Evolutionary conservation across 2,329 filamentous ascomycete species (phyloP), one percentile per base, ranked within the genome.

Genomic region (Chaetomiaceae sp.): DNA sequence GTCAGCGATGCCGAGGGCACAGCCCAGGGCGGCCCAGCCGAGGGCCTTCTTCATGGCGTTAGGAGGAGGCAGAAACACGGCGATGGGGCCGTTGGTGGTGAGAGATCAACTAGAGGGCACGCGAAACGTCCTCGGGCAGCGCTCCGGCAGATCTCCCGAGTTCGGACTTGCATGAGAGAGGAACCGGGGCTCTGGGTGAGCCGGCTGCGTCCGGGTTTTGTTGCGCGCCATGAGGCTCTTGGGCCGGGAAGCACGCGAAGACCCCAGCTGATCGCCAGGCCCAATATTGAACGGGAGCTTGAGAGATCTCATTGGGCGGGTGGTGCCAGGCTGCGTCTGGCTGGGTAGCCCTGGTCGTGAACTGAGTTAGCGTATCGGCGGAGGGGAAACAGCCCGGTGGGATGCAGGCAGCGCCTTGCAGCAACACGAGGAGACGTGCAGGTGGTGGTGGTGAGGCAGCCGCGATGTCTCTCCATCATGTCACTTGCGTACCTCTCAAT

Each of bases 21-120:
- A 56, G 51, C 55, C 52, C 32, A 58, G 32, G 42, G 55, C 54
- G 29, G 52, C 56, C n/a, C 48, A 33, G 26, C 49, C 48, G 22
- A 56, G 9, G 22, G 48, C 38, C 36, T 38, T 43, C 35, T 52
- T 60, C 60, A 62, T 62, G n/a, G n/a, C 26, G 20, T 11, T 10
- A 17, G n/a, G 6, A 18, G 3, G 18, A 6, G 11, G 24, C 12
- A 12, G 32, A 22, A 19, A 11, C 6, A 30, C 14, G n/a, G 29
- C n/a, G 22, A 20, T 14, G 10, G 14, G 24, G 18, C 18, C 10
- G 34, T 17, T 32, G 14, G 19, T 18, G 6, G 24, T 26, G 17
- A 27, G 19, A 19, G 22, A 7, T 40, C 42, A 33, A 36, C 18
- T 30, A 17, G 33, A 35, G 32, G 34, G 26, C 17, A 40, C 26